Base-by-base conservation (phyloP, 164 flowering plant genomes). In the Chimonanthus salicifolius region DNA sequence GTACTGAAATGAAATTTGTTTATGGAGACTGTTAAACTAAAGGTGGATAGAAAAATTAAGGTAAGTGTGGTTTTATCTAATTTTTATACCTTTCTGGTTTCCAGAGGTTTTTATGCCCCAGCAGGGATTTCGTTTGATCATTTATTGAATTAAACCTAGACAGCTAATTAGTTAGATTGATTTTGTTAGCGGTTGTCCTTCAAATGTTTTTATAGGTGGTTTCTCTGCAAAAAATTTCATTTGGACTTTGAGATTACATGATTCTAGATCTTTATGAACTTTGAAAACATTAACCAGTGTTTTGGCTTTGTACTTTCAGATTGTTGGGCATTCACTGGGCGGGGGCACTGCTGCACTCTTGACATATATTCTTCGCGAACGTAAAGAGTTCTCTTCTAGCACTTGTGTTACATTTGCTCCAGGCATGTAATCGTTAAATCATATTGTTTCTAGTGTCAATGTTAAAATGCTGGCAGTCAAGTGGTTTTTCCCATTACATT, bases 271-370 rank as follows among this genome's bases (percentile, higher is more conserved):
- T 47, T 68, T 49, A n/a, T 68, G 33, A 47, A 49, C 48, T 9
- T 54, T 18, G 48, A 62, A 62, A 62, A 7, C 18, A n/a, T 69
- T 2, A 21, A 13, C 44, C 9, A 51, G 16, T 21, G 54, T 20
- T 58, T 65, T 70, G 11, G 58, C 62, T 65, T 68, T 78, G 33
- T 65, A 64, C 16, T 64, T 82, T 68, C 82, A 95, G 99, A 82
- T 94, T 76, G 89, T 96, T 74, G 98, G 98, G 67, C 99, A 94
- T 81, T 96, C 99, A 18, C 90, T 96, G 50, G 99, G 99, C 77
- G 99, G 98, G 75, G 99, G 99, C 65, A 94, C 98, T 69, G 99
- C 98, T 79, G 97, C 99, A 21, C 77, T 96, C 18, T 80, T 96
- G 71, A 90, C 99, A 49, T 96, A 94, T 76, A 88, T 94, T 76